Evolutionary conservation across 2,329 filamentous ascomycete species (phyloP), one percentile per base, ranked within the genome.

Genomic region (Beauveria sp.): DNA sequence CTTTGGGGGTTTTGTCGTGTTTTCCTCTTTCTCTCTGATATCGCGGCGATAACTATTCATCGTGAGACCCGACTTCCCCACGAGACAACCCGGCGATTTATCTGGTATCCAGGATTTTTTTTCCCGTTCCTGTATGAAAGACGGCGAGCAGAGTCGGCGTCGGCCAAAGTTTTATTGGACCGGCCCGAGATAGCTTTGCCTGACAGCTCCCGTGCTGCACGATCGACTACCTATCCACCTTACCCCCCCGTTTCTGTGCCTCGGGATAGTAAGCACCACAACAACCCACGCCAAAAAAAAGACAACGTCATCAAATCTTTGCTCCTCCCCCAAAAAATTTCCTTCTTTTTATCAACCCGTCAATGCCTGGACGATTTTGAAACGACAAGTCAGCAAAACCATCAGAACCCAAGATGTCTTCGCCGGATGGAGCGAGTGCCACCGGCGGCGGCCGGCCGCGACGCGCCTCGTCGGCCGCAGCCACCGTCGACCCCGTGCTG

Each of bases 401-500:
- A 38, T 38, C 34, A 28, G 10, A 26, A n/a, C 10, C 31, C 34
- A n/a, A 24, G 20, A 55, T 51, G 50, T 53, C 59, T 10, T 26
- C 63, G 49, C 38, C 51, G 53, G 52, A 38, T 34, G 55, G 40
- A 59, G n/a, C 51, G 22, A 10, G 16, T 60, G 18, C 52, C 46
- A 22, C 31, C 10, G 31, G 5, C 34, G 12, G 12, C 34, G 48
- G 46, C 14, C 63, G 54, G 28, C 46, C 59, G 20, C 43, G 62
- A 52, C 40, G 54, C 26, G 48, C 42, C 46, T 62, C 61, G 16
- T 53, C 62, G 24, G 38, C 73, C 3, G 68, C 67, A 34, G 62
- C 66, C 45, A 52, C 74, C 43, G 72, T 75, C 63, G 89, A 93
- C 67, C 88, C 90, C 5, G 82, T 96, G 65, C 81, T 96, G 62